Evolutionary conservation across 139 green algal genomes (phyloP).

Genomic region (Gonium pectorale): DNA sequence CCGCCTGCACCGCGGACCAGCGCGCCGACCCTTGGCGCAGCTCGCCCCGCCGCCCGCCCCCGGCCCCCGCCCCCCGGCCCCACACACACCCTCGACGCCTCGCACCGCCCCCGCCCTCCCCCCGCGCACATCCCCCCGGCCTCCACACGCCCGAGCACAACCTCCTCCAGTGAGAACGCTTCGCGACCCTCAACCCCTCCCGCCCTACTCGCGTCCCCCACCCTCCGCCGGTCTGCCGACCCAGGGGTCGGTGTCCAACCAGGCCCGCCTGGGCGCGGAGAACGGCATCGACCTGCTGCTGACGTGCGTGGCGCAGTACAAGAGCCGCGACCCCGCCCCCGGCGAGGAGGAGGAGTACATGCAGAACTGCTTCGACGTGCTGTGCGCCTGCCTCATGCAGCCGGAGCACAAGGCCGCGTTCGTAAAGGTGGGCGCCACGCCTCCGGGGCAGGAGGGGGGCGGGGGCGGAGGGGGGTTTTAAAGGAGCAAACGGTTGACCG

Average conservation of each 20-base stretch:
- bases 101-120: too few relatives aligned
- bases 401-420: conserved; percentile 77
- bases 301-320: conserved; percentile 80
- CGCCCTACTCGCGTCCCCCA: background rate
- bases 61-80: too few relatives aligned
- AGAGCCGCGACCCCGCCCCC: conserved; percentile 62
- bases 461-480: background rate
- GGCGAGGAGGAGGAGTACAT: conserved; percentile 87
- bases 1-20: too few relatives aligned
- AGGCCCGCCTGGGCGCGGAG: conserved; percentile 70
- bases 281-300: conserved; percentile 89
- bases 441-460: too few relatives aligned
- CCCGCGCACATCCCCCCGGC: too few relatives aligned
- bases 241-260: conserved; percentile 63
- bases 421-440: conserved; percentile 71
- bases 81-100: too few relatives aligned
- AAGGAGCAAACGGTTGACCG: background rate
- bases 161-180: too few relatives aligned
- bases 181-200: background rate
- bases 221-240: background rate
- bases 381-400: conserved; percentile 87
- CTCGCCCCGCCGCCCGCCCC: too few relatives aligned
- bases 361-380: conserved; percentile 91
- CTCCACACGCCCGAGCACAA: too few relatives aligned
- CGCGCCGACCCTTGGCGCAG: too few relatives aligned